Percentiles rank a stretch among this genome's conserved stretches.
phyloP scores from a whole-genome alignment of 495 filamentous ascomycete genomes.

The Penicillium lagena region DNA sequence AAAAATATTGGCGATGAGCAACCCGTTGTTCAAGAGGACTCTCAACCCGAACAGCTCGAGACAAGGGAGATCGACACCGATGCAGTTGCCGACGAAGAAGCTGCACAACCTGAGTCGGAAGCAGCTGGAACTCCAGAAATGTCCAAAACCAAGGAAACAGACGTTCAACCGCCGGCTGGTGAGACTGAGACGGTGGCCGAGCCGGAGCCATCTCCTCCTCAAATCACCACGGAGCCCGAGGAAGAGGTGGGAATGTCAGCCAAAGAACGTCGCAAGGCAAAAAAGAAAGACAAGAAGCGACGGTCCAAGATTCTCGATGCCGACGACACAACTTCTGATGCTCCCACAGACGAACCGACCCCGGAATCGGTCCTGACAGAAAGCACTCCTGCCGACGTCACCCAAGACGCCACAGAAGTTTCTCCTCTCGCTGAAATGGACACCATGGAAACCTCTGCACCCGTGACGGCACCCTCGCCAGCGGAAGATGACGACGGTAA shows the following conservation, averaged over 20 bases:
- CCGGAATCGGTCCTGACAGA: slow-evolving; percentile 3
- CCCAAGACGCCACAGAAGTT: slow-evolving; percentile 6
- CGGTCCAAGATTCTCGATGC: slow-evolving; percentile 24
- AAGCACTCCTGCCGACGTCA: slow-evolving; percentile 4
- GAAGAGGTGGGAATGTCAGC: slow-evolving; percentile 24
- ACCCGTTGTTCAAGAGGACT: not conserved
- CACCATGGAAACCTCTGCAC: slow-evolving; percentile 16
- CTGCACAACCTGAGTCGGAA: not conserved
- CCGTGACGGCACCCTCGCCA: slow-evolving; percentile 32
- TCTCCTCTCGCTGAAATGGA: slow-evolving; percentile 14
- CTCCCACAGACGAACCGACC: slow-evolving; percentile 1
- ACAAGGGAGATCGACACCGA: not conserved
- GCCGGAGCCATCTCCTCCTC: slow-evolving; percentile 1
- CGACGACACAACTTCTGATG: not conserved
- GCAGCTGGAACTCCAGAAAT: slow-evolving; percentile 3
- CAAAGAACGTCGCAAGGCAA: slow-evolving; percentile 39
- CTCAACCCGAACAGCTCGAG: not conserved
- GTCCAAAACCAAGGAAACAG: not conserved
- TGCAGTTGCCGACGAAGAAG: not conserved
- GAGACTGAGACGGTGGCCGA: slow-evolving; percentile 8
- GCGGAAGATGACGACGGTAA: slow-evolving; percentile 41
- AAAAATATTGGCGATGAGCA: not conserved
- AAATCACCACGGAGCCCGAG: slow-evolving; percentile 12
- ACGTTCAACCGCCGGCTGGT: slow-evolving; percentile 1
- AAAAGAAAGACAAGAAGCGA: slow-evolving; percentile 42